Base-by-base conservation (phyloP, 163 green algal species). In the Scenedesmus sp. region DNA sequence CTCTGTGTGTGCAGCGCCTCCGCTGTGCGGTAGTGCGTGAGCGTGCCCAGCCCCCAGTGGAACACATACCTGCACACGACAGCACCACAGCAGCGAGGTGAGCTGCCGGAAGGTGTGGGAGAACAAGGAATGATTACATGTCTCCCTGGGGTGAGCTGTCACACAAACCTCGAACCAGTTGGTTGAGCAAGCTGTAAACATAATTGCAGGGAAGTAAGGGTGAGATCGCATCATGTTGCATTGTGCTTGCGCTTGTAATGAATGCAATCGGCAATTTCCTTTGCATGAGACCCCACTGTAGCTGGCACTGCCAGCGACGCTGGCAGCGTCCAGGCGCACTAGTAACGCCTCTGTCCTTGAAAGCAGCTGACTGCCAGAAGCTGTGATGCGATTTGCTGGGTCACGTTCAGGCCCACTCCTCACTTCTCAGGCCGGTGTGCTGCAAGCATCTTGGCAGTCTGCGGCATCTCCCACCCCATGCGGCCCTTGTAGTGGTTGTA, bases 401-500 rank as follows among this genome's bases (percentile, higher is more conserved):
- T 10, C 18, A 26, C 2, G 34, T 9, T 34, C 56, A 20, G 77
- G 10, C 7, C 12, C 9, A 82, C 57, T 8, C 77, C 87, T 52
- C 34, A 91, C 64, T 64, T 55, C 67, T 92, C 89, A 3, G 89
- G 89, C 56, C 89, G 70, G 66, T 77, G 66, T n/a, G n/a, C 23
- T 4, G 66, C 56, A 20, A 92, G 82, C 89, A 92, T 86, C 55
- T 77, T 9, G 2, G 57, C 89, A 12, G 89, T 92, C 54, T 92
- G 70, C 0, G 89, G 89, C 89, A 92, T 92, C 12, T 76, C n/a
- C 56, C 26, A 82, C n/a, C 89, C 89, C 82, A 89, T 86, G 16
- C 89, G n/a, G 13, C 82, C 82, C 13, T 79, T 26, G 89, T 92
- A 92, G 70, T 92, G 89, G 89, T 92, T 92, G 82, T 86, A 90